phyloP scores from a whole-genome alignment of 192 early-diverging fungal genomes.

The Chytriomyces sp. region DNA sequence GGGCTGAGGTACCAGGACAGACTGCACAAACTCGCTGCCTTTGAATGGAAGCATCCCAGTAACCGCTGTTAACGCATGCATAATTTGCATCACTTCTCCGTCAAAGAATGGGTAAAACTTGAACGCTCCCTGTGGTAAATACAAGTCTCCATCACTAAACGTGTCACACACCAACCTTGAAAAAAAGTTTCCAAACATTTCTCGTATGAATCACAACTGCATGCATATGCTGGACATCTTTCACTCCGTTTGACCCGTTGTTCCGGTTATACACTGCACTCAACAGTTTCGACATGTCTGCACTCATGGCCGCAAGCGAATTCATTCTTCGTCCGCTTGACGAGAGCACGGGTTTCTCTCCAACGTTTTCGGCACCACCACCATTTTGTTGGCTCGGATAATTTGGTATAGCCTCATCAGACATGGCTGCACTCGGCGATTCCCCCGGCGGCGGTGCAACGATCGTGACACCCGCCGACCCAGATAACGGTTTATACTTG shows the following conservation, averaged over 20 bases:
- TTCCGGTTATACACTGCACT: background rate
- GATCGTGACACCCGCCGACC: no score
- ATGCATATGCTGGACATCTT: background rate
- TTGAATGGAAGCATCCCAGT: slow-evolving; percentile 37
- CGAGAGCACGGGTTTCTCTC: no score
- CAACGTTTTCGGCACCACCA: no score
- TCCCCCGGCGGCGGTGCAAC: no score
- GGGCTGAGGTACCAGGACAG: slow-evolving; percentile 33
- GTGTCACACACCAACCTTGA: background rate
- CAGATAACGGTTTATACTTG: background rate
- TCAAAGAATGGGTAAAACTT: slow-evolving; percentile 47
- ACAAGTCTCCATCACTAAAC: background rate
- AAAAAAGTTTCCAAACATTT: background rate
- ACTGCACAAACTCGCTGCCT: slow-evolving; percentile 36
- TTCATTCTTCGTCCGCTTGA: no score
- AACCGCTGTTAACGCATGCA: slow-evolving; percentile 14
- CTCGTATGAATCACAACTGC: slow-evolving; percentile 15
- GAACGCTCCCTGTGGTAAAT: slow-evolving; percentile 36
- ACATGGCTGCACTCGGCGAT: no score
- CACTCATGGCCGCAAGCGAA: no score
- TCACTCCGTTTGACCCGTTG: background rate
- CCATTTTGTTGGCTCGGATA: no score
- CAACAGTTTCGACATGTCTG: no score
- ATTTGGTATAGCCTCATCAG: no score
- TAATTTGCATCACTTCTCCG: slow-evolving; percentile 38